Conservation (phyloP, 225 moss, liverwort and hornwort genomes). For the Anthoceros angustus region DNA sequence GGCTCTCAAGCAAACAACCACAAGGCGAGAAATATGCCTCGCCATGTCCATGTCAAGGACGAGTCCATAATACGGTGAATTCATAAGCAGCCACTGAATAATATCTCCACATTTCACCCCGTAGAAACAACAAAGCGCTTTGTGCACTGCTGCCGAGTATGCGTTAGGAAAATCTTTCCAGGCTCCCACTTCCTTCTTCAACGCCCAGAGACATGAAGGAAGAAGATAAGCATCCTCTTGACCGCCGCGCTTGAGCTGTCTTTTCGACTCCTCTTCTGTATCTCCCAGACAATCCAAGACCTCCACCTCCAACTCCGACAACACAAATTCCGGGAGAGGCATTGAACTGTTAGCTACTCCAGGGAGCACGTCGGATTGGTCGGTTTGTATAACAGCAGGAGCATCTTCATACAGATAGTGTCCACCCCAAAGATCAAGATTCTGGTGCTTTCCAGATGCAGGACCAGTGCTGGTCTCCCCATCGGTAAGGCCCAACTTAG, state of each 20-base stretch:
- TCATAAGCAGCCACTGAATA: slow-evolving; percentile 53
- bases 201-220: slow-evolving; percentile 49
- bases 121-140: slow-evolving; percentile 27
- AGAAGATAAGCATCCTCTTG: slow-evolving; percentile 16
- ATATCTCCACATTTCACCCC: slow-evolving; percentile 27
- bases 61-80: slow-evolving; percentile 46
- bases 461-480: neutral
- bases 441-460: neutral
- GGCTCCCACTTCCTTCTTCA: slow-evolving; percentile 35
- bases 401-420: slow-evolving; percentile 50
- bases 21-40: slow-evolving; percentile 46
- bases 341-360: slow-evolving; percentile 8
- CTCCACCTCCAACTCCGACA: slow-evolving; percentile 13
- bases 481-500: neutral
- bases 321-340: slow-evolving; percentile 20
- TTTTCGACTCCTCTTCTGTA: neutral
- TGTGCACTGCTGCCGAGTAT: slow-evolving; percentile 42
- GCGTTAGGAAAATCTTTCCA: slow-evolving; percentile 49
- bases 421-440: slow-evolving; percentile 52
- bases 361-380: slow-evolving; percentile 14
- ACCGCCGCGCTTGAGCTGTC: neutral
- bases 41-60: slow-evolving; percentile 52
- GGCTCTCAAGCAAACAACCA: slow-evolving; percentile 39
- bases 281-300: neutral
- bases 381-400: slow-evolving; percentile 46